Percentiles rank a stretch among this genome's conserved stretches.
Evolutionary conservation across 1,284 basidiomycete genomes (phyloP).

Genomic region (Anthracocystis panici-leucophaei): DNA sequence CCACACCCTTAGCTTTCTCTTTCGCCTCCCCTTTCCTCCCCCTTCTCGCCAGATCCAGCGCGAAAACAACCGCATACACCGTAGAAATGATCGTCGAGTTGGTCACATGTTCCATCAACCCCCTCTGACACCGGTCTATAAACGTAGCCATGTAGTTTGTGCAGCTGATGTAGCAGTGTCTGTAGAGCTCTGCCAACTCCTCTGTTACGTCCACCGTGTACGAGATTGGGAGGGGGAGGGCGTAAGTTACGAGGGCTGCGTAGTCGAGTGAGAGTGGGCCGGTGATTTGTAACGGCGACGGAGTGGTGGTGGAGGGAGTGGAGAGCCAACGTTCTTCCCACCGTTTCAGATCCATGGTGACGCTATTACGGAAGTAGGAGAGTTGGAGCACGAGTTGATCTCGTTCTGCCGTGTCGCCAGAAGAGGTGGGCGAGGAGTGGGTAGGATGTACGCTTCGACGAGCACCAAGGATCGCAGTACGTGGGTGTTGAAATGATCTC

Average conservation of each 20-base stretch:
- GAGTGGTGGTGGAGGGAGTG: not conserved
- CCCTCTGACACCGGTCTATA: conserved; percentile 24
- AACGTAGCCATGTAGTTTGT: conserved; percentile 50
- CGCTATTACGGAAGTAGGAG: conserved; percentile 36
- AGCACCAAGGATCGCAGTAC: conserved; percentile 27
- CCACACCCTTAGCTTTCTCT: conserved; percentile 5
- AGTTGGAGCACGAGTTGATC: conserved; percentile 42
- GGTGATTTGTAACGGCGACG: conserved; percentile 35
- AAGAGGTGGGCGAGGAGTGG: not conserved
- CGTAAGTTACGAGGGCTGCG: conserved; percentile 46
- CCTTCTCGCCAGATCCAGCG: conserved; percentile 26
- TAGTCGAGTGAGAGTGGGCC: conserved; percentile 42
- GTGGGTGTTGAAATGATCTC: conserved; percentile 40
- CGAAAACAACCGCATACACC: conserved; percentile 40
- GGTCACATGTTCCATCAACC: conserved; percentile 28
- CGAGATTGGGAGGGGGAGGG: conserved; percentile 37
- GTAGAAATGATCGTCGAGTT: conserved; percentile 34
- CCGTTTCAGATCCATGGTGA: conserved; percentile 46
- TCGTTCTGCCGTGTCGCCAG: conserved; percentile 9
- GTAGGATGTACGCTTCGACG: not conserved
- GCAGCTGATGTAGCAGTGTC: conserved; percentile 46
- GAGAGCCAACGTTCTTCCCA: conserved; percentile 53
- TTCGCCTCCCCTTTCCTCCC: not conserved
- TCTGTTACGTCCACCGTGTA: conserved; percentile 27
- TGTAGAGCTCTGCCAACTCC: conserved; percentile 28